A percentile compares a stretch with the other conserved stretches of the same genome.
phyloP scores from a whole-genome alignment of 495 filamentous ascomycete genomes.

The Daldinia vernicosa region DNA sequence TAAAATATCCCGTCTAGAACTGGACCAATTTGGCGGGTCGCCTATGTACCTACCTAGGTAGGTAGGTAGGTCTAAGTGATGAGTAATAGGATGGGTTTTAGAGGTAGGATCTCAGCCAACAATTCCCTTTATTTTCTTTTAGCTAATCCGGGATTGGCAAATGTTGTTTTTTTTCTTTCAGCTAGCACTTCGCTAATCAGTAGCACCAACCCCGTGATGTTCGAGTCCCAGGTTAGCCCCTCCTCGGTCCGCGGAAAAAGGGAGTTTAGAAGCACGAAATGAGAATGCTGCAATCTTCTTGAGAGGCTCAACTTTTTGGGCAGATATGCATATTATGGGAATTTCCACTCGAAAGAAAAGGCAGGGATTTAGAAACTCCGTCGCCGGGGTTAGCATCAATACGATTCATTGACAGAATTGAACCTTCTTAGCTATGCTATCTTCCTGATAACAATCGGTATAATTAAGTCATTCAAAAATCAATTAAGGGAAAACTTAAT shows the following conservation, averaged over 20 bases:
- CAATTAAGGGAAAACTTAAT: neutral
- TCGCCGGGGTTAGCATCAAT: neutral
- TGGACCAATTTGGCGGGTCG: constrained; percentile 3
- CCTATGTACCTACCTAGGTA: too few species aligned
- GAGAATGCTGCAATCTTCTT: constrained; percentile 1
- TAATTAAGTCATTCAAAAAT: constrained; percentile 6
- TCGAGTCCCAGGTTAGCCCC: neutral
- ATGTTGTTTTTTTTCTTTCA: neutral
- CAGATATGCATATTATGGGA: neutral
- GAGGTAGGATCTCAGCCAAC: constrained; percentile 13
- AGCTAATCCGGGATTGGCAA: constrained; percentile 7
- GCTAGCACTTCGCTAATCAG: neutral
- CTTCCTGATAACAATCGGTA: neutral
- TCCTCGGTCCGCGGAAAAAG: constrained; percentile 1
- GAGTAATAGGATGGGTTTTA: constrained; percentile 31
- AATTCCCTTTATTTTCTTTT: neutral
- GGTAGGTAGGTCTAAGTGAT: constrained; percentile 10
- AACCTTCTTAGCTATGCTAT: neutral
- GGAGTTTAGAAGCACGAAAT: neutral
- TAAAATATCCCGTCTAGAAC: constrained; percentile 7
- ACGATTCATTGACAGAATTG: neutral
- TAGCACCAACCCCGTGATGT: neutral
- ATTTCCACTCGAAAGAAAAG: neutral
- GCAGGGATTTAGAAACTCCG: neutral
- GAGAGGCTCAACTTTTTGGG: neutral